phyloP scores from a whole-genome alignment of 2,329 filamentous ascomycete genomes.

The Aspergillus caelatus region DNA sequence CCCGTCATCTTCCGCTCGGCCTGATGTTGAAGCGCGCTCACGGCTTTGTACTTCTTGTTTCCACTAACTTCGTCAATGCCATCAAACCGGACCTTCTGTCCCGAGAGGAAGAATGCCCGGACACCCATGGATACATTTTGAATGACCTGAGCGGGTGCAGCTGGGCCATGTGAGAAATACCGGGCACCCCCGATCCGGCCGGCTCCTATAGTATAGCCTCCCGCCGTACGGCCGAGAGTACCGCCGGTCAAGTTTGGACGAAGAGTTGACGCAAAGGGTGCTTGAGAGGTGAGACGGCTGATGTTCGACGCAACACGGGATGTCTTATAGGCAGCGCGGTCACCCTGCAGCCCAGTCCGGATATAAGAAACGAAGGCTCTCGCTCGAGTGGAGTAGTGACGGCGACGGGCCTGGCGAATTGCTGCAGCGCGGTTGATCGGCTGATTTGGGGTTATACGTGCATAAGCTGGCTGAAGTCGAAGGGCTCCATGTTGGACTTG shows the following conservation, averaged over 20 bases:
- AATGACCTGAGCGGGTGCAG: constrained; percentile 83
- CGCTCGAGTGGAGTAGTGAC: constrained; percentile 63
- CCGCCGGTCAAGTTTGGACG: constrained; percentile 92
- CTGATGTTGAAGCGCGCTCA: constrained; percentile 76
- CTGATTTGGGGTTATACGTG: constrained; percentile 59
- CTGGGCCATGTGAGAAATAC: constrained; percentile 88
- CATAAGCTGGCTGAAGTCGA: constrained; percentile 63
- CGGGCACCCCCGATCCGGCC: constrained; percentile 71
- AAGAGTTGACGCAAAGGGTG: constrained; percentile 85
- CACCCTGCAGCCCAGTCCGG: constrained; percentile 45
- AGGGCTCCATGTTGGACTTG: constrained; percentile 42
- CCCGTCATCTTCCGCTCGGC: constrained; percentile 68
- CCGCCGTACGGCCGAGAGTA: constrained; percentile 78
- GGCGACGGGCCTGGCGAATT: constrained; percentile 65
- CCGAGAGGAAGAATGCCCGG: constrained; percentile 88
- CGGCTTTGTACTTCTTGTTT: constrained; percentile 75
- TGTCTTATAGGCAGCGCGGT: constrained; percentile 57
- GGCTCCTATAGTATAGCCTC: constrained; percentile 79
- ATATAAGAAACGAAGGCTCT: constrained; percentile 56
- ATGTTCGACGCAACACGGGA: constrained; percentile 61
- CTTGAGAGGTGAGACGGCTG: constrained; percentile 68
- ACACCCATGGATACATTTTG: constrained; percentile 95
- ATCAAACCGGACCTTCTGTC: constrained; percentile 85
- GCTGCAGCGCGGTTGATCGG: constrained; percentile 64
- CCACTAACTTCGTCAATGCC: constrained; percentile 69